These are phyloP conservation scores for Populus nigra DNA, from an alignment of 345 rosid species.

Conservation along the genomic window DNA sequence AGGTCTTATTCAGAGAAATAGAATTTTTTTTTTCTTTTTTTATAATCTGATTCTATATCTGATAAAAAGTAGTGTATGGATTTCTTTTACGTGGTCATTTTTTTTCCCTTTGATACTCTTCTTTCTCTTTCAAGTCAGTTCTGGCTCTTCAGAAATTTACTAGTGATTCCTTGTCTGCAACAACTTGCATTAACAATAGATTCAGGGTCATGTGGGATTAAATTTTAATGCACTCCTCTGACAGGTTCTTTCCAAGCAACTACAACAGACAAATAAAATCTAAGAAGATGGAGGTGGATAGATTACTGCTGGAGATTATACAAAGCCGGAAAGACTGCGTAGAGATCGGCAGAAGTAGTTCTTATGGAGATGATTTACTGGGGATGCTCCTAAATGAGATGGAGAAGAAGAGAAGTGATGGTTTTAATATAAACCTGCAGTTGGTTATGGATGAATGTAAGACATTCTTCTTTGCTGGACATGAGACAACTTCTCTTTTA, in stretches of 20 bases:
- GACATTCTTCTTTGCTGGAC: conserved; percentile 95
- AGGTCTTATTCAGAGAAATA: not conserved
- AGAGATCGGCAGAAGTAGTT: conserved; percentile 75
- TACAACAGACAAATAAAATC: conserved; percentile 87
- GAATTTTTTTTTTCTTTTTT: not conserved
- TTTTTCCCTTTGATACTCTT: not conserved
- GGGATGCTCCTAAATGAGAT: conserved; percentile 75
- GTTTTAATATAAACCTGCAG: conserved; percentile 53
- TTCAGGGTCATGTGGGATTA: not conserved
- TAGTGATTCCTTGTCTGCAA: not conserved
- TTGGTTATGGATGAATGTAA: conserved; percentile 95
- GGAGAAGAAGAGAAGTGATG: conserved; percentile 46
- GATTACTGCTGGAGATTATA: conserved; percentile 75
- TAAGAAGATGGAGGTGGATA: conserved; percentile 71
- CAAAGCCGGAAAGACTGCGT: conserved; percentile 70
- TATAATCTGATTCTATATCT: not conserved
- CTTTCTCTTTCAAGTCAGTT: conserved; percentile 7
- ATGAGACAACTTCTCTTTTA: conserved; percentile 83
- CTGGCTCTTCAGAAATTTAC: not conserved
- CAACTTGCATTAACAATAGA: not conserved
- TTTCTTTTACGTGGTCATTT: not conserved
- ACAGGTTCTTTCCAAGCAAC: conserved; percentile 81
- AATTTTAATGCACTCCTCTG: not conserved
- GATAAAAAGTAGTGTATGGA: not conserved
- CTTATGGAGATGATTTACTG: conserved; percentile 74